Conservation (phyloP, 345 rosid genomes). For the Corymbia maculata region DNA sequence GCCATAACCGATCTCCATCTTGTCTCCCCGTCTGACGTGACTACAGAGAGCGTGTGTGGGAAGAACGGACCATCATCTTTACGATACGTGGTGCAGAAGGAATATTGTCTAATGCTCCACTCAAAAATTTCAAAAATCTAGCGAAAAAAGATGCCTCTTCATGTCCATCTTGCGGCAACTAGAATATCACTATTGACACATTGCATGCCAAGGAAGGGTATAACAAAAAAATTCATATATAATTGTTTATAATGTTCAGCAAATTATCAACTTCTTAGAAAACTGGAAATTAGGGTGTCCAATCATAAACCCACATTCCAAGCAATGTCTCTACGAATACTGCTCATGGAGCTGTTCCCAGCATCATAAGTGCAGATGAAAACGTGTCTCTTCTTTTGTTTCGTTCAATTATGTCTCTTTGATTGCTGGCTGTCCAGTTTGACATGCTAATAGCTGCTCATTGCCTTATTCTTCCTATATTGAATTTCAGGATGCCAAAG, state of each 20-base stretch:
- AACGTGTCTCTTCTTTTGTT: not conserved
- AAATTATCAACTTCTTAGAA: not conserved
- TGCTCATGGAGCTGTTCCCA: not conserved
- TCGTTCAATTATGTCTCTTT: not conserved
- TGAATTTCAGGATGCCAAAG: constrained; percentile 38
- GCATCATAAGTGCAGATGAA: not conserved
- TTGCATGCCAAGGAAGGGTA: not conserved
- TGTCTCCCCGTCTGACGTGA: not conserved
- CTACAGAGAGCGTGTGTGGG: not conserved
- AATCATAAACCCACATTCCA: not conserved
- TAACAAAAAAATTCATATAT: not conserved
- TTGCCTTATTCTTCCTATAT: not conserved
- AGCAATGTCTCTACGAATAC: not conserved
- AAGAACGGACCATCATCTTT: not conserved
- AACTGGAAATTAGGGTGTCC: not conserved
- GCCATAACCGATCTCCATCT: not conserved
- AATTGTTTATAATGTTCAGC: not conserved
- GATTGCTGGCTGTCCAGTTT: not conserved
- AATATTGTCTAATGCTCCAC: not conserved
- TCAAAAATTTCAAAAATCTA: not conserved
- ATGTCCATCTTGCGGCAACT: not conserved
- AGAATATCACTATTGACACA: not conserved
- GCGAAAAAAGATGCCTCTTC: not conserved
- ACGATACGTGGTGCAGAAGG: not conserved
- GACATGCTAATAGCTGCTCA: not conserved